Evolutionary conservation across 352 stramenopile species (phyloP), one percentile per base, ranked within the genome.

Genomic region (Phytophthora ramorum): DNA sequence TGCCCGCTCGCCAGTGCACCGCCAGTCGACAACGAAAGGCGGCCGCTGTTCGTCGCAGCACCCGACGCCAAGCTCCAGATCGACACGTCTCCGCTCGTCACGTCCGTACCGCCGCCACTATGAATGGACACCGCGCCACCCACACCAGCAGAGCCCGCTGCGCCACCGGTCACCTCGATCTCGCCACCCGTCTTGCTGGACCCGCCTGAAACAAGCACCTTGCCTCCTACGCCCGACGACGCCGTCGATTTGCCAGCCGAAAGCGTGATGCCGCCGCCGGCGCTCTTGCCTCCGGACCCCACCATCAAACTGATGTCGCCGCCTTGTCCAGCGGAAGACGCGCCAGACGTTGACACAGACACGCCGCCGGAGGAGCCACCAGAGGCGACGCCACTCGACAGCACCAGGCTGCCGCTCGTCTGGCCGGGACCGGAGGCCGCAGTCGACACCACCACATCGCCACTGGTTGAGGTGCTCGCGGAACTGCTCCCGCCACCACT

Each of bases 61-160:
- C 47, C 47, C 47, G 47, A 50, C 30, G 41, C 40, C 28, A 34
- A 46, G 34, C 12, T 24, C 26, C 48, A 66, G 30, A 66, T 54
- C 58, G 54, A 2, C 47, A 66, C 58, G 16, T 58, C 41, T n/a
- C 58, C 58, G 30, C 58, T 66, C 14, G 58, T 26, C 40, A 53
- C 32, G 30, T 19, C 49, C 13, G 46, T 34, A 44, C 64, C 69
- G 40, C 52, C 14, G n/a, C 69, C 69, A 45, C 69, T 73, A 28
- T 41, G 35, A 48, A 77, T 44, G 2, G 37, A 51, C 28, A 77
- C 64, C 19, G 10, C 28, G 16, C 69, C 69, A 41, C 69, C 63
- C 22, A 26, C 30, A 10, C 22, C 35, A 10, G n/a, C n/a, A n/a
- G n/a, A n/a, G 56, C 32, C 17, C 1, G 37, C 48, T 4, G 32